Conservation (phyloP, 2,329 filamentous ascomycete genomes). For the Nemania sp. region DNA sequence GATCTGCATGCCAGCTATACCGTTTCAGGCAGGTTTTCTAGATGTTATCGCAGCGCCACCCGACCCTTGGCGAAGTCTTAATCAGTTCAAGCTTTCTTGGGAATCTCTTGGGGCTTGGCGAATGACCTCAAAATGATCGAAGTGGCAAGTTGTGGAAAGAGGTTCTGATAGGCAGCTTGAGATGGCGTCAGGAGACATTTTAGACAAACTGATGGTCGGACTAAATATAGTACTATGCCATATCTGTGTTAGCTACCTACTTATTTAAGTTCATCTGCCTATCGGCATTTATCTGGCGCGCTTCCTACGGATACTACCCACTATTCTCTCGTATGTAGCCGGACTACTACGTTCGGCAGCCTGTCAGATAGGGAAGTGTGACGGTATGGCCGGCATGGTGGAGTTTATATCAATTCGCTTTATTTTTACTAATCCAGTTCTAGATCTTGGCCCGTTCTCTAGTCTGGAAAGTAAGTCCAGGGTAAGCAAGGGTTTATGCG, state of each 20-base stretch:
- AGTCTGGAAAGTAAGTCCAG: no score
- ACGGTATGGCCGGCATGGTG: no score
- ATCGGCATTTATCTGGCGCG: neutral
- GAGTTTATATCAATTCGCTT: no score
- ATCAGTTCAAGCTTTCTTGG: constrained; percentile 22
- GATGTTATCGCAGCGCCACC: constrained; percentile 13
- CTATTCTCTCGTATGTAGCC: neutral
- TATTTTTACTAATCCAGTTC: no score
- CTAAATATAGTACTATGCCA: neutral
- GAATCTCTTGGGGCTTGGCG: constrained; percentile 18
- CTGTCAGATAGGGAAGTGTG: neutral
- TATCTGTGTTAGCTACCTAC: neutral
- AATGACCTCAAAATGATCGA: neutral
- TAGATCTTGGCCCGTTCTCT: no score
- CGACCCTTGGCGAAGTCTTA: constrained; percentile 24
- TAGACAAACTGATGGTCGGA: no score
- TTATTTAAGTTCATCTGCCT: neutral
- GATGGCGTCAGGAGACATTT: neutral
- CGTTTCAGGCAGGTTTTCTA: constrained; percentile 24
- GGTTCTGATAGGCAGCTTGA: neutral
- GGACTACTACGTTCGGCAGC: neutral
- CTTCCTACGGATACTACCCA: neutral
- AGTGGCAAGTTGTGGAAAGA: neutral
- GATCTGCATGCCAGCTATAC: constrained; percentile 16
- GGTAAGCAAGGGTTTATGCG: no score